Evolutionary conservation across 2,329 filamentous ascomycete species (phyloP).

Genomic region (Lachnellula arida): DNA sequence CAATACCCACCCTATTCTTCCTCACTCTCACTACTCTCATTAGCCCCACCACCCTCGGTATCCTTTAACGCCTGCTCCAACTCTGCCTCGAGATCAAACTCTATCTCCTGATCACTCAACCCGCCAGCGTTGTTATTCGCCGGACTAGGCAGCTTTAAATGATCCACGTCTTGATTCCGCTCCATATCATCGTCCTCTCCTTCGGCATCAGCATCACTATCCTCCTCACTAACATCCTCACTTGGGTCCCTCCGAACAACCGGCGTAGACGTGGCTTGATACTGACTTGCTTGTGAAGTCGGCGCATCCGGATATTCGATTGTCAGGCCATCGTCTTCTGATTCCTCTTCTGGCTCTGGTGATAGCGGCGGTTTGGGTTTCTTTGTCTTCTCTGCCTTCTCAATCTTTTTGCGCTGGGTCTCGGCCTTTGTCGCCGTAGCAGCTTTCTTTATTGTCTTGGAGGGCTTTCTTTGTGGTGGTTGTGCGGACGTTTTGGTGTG

Average conservation of each 20-base stretch:
- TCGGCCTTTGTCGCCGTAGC: slow-evolving; percentile 26
- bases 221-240: slow-evolving; percentile 41
- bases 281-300: slow-evolving; percentile 27
- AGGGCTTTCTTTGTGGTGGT: slow-evolving; percentile 19
- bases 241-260: slow-evolving; percentile 23
- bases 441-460: slow-evolving; percentile 28
- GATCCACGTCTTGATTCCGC: slow-evolving; percentile 33
- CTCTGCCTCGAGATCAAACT: slow-evolving; percentile 31
- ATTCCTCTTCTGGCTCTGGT: slow-evolving; percentile 38
- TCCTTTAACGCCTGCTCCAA: slow-evolving; percentile 29
- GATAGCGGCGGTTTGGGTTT: slow-evolving; percentile 32
- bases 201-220: slow-evolving; percentile 45
- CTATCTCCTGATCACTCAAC: slow-evolving; percentile 29
- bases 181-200: slow-evolving; percentile 40
- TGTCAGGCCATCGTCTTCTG: slow-evolving; percentile 48
- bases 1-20: slow-evolving; percentile 26
- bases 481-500: slow-evolving; percentile 12
- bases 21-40: slow-evolving; percentile 33
- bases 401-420: slow-evolving; percentile 27
- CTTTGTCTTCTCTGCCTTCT: slow-evolving; percentile 29
- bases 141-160: slow-evolving; percentile 51
- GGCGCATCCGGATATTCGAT: slow-evolving; percentile 56
- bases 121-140: slow-evolving; percentile 35
- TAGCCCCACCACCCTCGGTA: slow-evolving; percentile 16
- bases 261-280: slow-evolving; percentile 20